Evolutionary conservation across 176 grass and related monocot genomes (phyloP).

Genomic region (Aegilops bicornis): DNA sequence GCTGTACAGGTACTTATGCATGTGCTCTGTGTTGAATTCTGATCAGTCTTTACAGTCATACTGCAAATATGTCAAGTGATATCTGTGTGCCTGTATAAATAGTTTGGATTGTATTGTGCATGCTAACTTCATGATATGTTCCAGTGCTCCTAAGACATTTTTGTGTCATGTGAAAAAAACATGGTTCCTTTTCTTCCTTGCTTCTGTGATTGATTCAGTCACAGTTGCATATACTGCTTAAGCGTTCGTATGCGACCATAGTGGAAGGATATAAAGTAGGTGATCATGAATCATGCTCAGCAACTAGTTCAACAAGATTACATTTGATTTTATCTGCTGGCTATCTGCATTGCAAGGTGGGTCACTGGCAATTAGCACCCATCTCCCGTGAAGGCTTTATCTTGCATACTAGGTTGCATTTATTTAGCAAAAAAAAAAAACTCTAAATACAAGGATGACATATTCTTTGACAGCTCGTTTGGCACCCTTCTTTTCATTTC

Average conservation of each 20-base stretch:
- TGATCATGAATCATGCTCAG: background rate
- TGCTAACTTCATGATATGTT: slow-evolving; percentile 20
- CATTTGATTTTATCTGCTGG: background rate
- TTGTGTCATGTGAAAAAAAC: background rate
- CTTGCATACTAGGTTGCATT: background rate
- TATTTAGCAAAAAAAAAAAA: background rate
- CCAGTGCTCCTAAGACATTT: background rate
- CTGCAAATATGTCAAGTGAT: slow-evolving; percentile 5
- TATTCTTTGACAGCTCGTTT: background rate
- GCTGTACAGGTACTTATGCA: slow-evolving; percentile 72
- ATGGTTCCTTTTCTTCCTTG: background rate
- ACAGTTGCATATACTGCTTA: background rate
- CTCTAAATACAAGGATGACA: background rate
- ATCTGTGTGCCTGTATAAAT: background rate
- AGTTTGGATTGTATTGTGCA: background rate
- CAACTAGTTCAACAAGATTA: background rate
- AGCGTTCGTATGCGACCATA: background rate
- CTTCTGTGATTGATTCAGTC: background rate
- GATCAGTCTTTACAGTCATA: background rate
- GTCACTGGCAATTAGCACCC: background rate
- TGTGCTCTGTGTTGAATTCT: slow-evolving; percentile 9
- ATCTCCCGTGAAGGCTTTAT: background rate
- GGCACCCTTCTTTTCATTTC: too few species aligned
- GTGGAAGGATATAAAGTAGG: background rate
- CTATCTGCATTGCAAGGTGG: slow-evolving; percentile 22